A percentile compares a stretch with the other conserved stretches of the same genome.
Conservation (phyloP, 768 basidiomycete genomes). For the Xerocomellus amylosporus region DNA sequence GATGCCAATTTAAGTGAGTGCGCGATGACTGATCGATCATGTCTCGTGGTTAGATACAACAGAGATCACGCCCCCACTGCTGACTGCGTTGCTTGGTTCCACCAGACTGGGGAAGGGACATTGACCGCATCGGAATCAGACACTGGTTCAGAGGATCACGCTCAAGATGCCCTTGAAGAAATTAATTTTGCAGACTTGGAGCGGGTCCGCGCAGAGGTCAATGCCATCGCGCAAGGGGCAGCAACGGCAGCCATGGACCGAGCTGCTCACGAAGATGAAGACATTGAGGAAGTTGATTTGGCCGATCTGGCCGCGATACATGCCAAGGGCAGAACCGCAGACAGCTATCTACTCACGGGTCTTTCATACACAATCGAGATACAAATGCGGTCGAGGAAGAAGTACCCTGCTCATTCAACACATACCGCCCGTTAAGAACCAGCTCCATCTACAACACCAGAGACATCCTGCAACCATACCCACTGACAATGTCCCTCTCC, state of each 20-base stretch:
- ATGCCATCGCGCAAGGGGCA: conserved; percentile 19
- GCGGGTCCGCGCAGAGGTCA: conserved; percentile 43
- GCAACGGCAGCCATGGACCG: not conserved
- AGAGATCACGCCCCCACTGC: conserved; percentile 65
- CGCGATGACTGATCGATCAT: too few species aligned
- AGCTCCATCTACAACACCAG: not conserved
- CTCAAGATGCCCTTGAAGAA: conserved; percentile 49
- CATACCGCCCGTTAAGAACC: not conserved
- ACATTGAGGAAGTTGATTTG: conserved; percentile 52
- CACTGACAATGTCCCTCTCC: too few species aligned
- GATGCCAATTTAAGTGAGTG: too few species aligned
- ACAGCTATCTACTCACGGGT: not conserved
- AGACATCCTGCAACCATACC: not conserved
- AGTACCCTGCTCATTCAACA: not conserved
- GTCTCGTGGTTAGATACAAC: conserved; percentile 29
- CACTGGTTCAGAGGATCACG: conserved; percentile 34
- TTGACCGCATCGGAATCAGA: conserved; percentile 10
- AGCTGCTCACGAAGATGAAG: conserved; percentile 33
- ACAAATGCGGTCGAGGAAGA: not conserved
- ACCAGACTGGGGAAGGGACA: conserved; percentile 33
- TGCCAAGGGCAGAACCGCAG: not conserved
- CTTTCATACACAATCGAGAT: not conserved
- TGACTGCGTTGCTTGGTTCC: conserved; percentile 65
- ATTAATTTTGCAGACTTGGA: conserved; percentile 64
- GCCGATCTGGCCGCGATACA: too few species aligned